phyloP scores from a whole-genome alignment of 148 eudicot genomes.

The Drosera capensis region DNA sequence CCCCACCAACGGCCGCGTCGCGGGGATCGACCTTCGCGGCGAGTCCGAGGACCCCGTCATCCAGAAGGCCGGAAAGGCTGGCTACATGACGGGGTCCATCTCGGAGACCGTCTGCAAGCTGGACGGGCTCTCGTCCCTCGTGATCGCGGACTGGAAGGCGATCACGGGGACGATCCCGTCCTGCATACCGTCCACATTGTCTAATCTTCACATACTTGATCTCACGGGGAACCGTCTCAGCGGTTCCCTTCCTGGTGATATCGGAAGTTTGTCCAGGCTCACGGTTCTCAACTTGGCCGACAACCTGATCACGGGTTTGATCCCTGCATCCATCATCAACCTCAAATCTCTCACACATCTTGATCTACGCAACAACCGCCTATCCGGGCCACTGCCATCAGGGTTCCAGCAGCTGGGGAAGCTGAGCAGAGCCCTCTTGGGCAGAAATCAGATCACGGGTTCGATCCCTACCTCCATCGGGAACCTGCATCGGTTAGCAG shows the following conservation, averaged over 20 bases:
- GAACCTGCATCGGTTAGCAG: slow-evolving; percentile 48
- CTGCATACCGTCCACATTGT: slow-evolving; percentile 37
- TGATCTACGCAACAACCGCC: slow-evolving; percentile 47
- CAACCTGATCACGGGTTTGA: slow-evolving; percentile 33
- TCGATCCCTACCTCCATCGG: slow-evolving; percentile 43
- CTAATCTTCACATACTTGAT: slow-evolving; percentile 50
- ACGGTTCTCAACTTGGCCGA: slow-evolving; percentile 72
- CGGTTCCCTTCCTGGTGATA: slow-evolving; percentile 44
- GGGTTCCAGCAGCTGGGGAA: slow-evolving; percentile 44
- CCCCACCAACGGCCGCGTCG: slow-evolving; percentile 36
- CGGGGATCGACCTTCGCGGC: slow-evolving; percentile 73
- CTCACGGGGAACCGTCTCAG: slow-evolving; percentile 47
- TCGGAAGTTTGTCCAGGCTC: slow-evolving; percentile 50
- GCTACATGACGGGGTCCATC: slow-evolving; percentile 72
- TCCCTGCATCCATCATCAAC: slow-evolving; percentile 45
- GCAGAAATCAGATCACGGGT: slow-evolving; percentile 45
- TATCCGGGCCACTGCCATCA: slow-evolving; percentile 40
- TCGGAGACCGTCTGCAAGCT: slow-evolving; percentile 59
- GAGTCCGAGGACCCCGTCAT: slow-evolving; percentile 73
- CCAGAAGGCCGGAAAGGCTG: slow-evolving; percentile 44
- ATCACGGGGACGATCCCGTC: slow-evolving; percentile 56
- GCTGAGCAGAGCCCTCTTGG: slow-evolving; percentile 67
- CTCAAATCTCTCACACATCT: slow-evolving; percentile 50
- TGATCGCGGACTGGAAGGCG: slow-evolving; percentile 85
- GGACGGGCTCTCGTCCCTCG: slow-evolving; percentile 45